Evolutionary conservation across 164 flowering plant species (phyloP).

Genomic region (Malania oleifera): DNA sequence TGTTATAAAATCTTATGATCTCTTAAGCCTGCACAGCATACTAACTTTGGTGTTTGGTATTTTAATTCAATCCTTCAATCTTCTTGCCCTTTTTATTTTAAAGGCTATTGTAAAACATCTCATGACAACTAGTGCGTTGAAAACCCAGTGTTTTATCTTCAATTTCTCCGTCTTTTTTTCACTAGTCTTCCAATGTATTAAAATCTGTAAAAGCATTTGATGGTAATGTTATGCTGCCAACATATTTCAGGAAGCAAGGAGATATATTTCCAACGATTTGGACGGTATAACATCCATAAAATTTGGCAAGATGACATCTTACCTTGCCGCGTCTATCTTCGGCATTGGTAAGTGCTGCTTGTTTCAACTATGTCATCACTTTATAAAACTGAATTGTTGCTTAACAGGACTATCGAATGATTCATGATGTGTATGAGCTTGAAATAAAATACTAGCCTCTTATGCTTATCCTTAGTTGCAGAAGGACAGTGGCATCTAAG

Average conservation of each 20-base stretch:
- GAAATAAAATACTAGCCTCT: background rate
- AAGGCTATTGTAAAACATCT: no score
- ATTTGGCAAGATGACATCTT: slow-evolving; percentile 90
- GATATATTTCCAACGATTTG: slow-evolving; percentile 63
- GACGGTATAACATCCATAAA: slow-evolving; percentile 58
- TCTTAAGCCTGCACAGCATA: no score
- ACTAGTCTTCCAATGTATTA: no score
- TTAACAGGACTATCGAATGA: background rate
- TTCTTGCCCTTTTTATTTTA: no score
- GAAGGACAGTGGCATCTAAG: background rate
- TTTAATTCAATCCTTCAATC: no score
- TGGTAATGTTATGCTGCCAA: background rate
- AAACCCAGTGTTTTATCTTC: no score
- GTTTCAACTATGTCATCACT: background rate
- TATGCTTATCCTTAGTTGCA: background rate
- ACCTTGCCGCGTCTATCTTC: slow-evolving; percentile 90
- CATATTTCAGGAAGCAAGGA: slow-evolving; percentile 64
- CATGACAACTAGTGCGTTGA: no score
- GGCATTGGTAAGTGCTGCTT: slow-evolving; percentile 65
- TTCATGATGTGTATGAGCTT: background rate
- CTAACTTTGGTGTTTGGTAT: no score
- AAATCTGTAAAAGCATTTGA: no score
- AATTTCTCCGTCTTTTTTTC: no score
- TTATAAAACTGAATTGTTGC: background rate
- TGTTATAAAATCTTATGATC: no score